Conservation (phyloP, 352 stramenopile genomes). For the Phytophthora nicotianae region DNA sequence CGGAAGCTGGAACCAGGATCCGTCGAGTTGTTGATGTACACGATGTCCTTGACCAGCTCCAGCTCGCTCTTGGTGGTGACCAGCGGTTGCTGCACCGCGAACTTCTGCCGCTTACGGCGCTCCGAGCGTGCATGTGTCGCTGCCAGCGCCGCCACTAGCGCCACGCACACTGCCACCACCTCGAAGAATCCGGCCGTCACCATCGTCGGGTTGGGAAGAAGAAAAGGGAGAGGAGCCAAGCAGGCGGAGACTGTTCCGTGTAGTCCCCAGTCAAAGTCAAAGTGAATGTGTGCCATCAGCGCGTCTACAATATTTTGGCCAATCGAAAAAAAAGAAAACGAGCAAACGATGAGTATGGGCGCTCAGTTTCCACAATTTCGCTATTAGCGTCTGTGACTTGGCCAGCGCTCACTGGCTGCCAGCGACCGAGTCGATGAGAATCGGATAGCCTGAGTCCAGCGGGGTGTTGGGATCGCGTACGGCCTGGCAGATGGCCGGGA, state of each 20-base stretch:
- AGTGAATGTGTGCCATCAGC: constrained; percentile 4
- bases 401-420: constrained; percentile 56
- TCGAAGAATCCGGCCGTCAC: constrained; percentile 53
- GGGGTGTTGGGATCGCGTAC: constrained; percentile 87
- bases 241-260: background rate
- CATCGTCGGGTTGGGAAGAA: constrained; percentile 29
- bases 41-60: constrained; percentile 83
- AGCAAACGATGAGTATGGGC: constrained; percentile 10
- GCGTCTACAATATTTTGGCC: constrained; percentile 9
- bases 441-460: constrained; percentile 95
- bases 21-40: constrained; percentile 84
- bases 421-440: constrained; percentile 96
- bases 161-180: constrained; percentile 47
- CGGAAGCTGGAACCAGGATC: constrained; percentile 47
- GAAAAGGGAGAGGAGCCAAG: constrained; percentile 10
- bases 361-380: constrained; percentile 18
- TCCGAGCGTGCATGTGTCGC: constrained; percentile 55
- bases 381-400: constrained; percentile 9
- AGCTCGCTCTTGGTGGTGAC: constrained; percentile 65
- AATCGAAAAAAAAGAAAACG: constrained; percentile 14
- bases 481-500: constrained; percentile 93
- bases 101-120: constrained; percentile 42
- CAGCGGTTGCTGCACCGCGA: constrained; percentile 49
- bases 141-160: constrained; percentile 53
- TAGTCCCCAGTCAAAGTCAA: constrained; percentile 4